phyloP scores from a whole-genome alignment of 2,329 filamentous ascomycete genomes.

The Penicillium sp. region DNA sequence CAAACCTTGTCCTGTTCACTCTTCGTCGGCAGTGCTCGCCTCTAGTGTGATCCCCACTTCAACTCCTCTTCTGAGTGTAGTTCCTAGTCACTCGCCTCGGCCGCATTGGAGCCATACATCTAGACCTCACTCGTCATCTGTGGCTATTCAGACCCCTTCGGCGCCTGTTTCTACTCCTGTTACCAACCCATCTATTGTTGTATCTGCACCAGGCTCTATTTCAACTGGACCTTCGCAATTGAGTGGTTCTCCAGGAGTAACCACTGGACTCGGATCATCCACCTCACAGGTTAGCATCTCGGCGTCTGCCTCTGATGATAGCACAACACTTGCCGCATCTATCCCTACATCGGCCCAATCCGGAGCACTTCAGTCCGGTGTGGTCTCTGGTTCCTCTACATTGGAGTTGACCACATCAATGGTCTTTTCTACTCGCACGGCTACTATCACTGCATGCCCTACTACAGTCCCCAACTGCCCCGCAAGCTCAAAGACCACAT shows the following conservation, averaged over 20 bases:
- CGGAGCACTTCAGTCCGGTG: background rate
- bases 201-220: background rate
- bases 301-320: background rate
- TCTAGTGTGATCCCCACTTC: background rate
- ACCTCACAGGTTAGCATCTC: background rate
- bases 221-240: background rate
- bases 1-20: conserved; percentile 1
- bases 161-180: background rate
- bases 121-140: too few relatives aligned
- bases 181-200: background rate
- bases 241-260: background rate
- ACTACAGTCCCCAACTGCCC: conserved; percentile 4
- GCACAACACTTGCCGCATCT: background rate
- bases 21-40: background rate
- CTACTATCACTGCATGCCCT: conserved; percentile 11
- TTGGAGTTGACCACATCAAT: conserved; percentile 5
- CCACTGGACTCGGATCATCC: background rate
- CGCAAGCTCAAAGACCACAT: conserved; percentile 1
- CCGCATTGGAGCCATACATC: too few relatives aligned
- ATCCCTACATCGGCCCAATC: background rate
- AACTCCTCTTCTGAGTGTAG: background rate
- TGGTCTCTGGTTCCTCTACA: background rate
- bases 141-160: background rate
- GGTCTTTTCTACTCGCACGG: conserved; percentile 8
- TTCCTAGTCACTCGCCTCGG: background rate